Percentiles rank a stretch among this genome's conserved stretches.
Conservation (phyloP, 2,329 filamentous ascomycete species). For the Diaporthe vaccinii region DNA sequence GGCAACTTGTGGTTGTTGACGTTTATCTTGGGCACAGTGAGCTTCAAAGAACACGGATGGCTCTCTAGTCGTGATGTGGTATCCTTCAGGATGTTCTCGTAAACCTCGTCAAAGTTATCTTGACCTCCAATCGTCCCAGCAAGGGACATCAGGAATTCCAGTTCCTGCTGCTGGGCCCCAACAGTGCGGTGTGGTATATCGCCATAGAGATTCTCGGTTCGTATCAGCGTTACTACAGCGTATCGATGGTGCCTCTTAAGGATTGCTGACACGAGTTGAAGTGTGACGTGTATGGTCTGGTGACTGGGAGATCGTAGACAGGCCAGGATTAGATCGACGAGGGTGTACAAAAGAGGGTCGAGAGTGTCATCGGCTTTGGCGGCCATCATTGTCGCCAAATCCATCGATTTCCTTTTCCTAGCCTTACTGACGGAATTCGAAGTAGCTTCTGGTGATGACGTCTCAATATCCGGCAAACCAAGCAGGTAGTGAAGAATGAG, state of each 20-base stretch:
- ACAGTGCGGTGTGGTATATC: slow-evolving; percentile 73
- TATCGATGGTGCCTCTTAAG: slow-evolving; percentile 90
- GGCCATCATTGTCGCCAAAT: slow-evolving; percentile 84
- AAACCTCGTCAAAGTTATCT: slow-evolving; percentile 79
- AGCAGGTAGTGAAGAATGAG: slow-evolving; percentile 94
- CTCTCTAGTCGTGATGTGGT: slow-evolving; percentile 77
- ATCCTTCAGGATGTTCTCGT: slow-evolving; percentile 80
- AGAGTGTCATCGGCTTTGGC: slow-evolving; percentile 79
- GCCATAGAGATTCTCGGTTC: slow-evolving; percentile 71
- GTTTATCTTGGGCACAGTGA: slow-evolving; percentile 73
- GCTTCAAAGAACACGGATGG: slow-evolving; percentile 78
- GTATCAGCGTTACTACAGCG: slow-evolving; percentile 81
- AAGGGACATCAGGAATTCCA: slow-evolving; percentile 78
- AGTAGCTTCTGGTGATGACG: slow-evolving; percentile 52
- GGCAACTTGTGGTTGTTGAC: slow-evolving; percentile 70
- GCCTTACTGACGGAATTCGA: slow-evolving; percentile 74
- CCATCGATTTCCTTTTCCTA: slow-evolving; percentile 88
- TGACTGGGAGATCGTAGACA: slow-evolving; percentile 87
- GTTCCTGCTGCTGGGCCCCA: slow-evolving; percentile 81
- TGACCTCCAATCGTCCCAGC: slow-evolving; percentile 78
- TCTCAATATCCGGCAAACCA: slow-evolving; percentile 75
- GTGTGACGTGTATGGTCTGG: slow-evolving; percentile 89
- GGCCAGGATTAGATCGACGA: slow-evolving; percentile 90
- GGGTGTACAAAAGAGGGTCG: slow-evolving; percentile 90
- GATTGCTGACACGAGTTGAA: slow-evolving; percentile 89